Conservation (phyloP, 768 basidiomycete species). For the Fibroporia radiculosa region DNA sequence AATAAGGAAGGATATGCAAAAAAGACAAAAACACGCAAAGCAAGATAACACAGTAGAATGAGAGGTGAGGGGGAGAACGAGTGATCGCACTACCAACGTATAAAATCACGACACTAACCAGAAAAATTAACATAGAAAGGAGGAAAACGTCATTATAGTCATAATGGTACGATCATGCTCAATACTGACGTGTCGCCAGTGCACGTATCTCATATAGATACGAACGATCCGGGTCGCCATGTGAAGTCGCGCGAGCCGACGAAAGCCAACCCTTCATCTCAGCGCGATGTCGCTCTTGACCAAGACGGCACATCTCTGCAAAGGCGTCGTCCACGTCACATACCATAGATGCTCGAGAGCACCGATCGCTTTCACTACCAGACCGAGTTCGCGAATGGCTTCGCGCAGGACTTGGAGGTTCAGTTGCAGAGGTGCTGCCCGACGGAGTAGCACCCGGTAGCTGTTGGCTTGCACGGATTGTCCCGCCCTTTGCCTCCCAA, state of each 20-base stretch:
- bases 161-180: slow-evolving; percentile 16
- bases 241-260: slow-evolving; percentile 13
- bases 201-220: slow-evolving; percentile 78
- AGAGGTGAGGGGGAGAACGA: slow-evolving; percentile 15
- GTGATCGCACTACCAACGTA: too few relatives aligned
- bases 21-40: slow-evolving; percentile 3
- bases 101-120: slow-evolving; percentile 1
- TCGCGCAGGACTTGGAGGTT: slow-evolving; percentile 50
- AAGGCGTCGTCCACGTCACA: slow-evolving; percentile 74
- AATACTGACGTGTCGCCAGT: slow-evolving; percentile 80
- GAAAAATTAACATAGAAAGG: background rate
- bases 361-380: slow-evolving; percentile 72
- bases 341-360: slow-evolving; percentile 73
- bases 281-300: slow-evolving; percentile 73
- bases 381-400: slow-evolving; percentile 60
- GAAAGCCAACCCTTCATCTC: slow-evolving; percentile 80
- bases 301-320: slow-evolving; percentile 59
- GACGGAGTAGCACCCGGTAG: slow-evolving; percentile 17
- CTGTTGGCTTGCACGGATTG: slow-evolving; percentile 60
- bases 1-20: slow-evolving; percentile 1
- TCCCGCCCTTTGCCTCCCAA: slow-evolving; percentile 71
- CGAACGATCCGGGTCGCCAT: slow-evolving; percentile 45
- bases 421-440: slow-evolving; percentile 14
- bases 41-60: slow-evolving; percentile 16
- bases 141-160: slow-evolving; percentile 1